Conservation (phyloP, 2,329 filamentous ascomycete species). For the Trichoderma hamatum region DNA sequence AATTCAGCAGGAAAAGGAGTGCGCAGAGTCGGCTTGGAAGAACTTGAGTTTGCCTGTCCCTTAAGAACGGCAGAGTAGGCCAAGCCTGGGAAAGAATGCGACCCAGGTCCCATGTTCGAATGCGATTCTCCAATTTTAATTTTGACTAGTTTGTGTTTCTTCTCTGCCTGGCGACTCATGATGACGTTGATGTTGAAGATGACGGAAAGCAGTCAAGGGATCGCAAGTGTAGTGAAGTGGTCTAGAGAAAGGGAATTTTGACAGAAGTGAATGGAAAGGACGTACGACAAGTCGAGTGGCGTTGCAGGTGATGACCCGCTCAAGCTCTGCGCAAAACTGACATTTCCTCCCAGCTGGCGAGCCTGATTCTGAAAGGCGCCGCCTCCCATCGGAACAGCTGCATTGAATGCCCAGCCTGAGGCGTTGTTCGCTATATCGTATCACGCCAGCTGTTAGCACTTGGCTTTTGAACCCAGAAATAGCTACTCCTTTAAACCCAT, state of each 20-base stretch:
- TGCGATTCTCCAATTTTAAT: conserved; percentile 25
- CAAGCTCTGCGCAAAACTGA: conserved; percentile 69
- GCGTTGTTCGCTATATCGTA: conserved; percentile 53
- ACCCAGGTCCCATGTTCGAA: neutral
- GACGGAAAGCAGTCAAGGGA: neutral
- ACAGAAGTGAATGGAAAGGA: conserved; percentile 37
- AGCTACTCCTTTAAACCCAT: conserved; percentile 6
- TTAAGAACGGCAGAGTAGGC: conserved; percentile 41
- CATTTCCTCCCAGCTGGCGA: conserved; percentile 60
- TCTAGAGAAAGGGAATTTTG: neutral
- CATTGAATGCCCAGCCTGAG: conserved; percentile 65
- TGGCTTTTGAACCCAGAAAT: conserved; percentile 5
- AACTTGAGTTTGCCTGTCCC: conserved; percentile 32
- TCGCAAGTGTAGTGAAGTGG: neutral
- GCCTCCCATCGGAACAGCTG: conserved; percentile 62
- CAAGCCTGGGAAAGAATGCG: conserved; percentile 23
- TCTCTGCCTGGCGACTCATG: conserved; percentile 22
- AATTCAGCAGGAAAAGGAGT: neutral
- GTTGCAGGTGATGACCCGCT: conserved; percentile 64
- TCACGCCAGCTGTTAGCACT: conserved; percentile 27
- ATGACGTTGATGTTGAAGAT: neutral
- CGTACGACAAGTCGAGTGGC: conserved; percentile 67
- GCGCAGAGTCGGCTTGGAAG: conserved; percentile 1
- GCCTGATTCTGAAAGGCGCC: conserved; percentile 56
- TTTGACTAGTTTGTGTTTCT: conserved; percentile 28